phyloP scores from a whole-genome alignment of 2,329 filamentous ascomycete genomes.

The Colletotrichum endophyticum region DNA sequence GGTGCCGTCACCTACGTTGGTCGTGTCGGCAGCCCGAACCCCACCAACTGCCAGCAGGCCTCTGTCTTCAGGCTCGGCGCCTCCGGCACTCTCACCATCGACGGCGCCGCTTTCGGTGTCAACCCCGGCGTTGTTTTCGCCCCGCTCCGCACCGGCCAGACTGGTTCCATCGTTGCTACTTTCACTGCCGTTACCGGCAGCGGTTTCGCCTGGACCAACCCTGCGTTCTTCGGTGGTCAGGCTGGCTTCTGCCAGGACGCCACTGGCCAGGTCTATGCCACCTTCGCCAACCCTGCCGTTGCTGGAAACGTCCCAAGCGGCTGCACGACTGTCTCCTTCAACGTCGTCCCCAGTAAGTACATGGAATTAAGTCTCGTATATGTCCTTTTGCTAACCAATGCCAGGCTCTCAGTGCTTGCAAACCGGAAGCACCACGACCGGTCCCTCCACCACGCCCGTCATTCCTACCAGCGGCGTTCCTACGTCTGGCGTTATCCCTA shows the following conservation, averaged over 20 bases:
- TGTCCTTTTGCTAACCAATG: neutral
- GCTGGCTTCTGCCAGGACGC: constrained; percentile 14
- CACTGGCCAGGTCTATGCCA: constrained; percentile 2
- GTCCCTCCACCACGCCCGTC: neutral
- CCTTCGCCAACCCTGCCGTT: neutral
- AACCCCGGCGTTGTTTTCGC: neutral
- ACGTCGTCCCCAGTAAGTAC: constrained; percentile 4
- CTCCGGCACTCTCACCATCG: neutral
- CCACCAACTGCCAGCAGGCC: constrained; percentile 3
- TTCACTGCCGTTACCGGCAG: neutral
- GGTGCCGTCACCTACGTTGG: neutral
- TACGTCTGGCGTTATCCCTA: too few relatives aligned
- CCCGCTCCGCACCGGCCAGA: neutral
- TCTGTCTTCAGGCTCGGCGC: neutral
- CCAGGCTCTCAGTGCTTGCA: neutral
- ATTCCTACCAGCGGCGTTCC: neutral
- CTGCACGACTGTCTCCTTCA: neutral
- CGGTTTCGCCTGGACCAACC: neutral
- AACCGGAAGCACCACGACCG: too few relatives aligned
- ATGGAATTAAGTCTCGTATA: neutral
- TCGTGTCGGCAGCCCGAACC: neutral
- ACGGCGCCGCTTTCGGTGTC: neutral
- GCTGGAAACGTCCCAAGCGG: neutral
- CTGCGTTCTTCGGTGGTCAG: neutral
- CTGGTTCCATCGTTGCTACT: neutral